Evolutionary conservation across 169 alveolate species (phyloP).

Genomic region (Eimeria necatrix): DNA sequence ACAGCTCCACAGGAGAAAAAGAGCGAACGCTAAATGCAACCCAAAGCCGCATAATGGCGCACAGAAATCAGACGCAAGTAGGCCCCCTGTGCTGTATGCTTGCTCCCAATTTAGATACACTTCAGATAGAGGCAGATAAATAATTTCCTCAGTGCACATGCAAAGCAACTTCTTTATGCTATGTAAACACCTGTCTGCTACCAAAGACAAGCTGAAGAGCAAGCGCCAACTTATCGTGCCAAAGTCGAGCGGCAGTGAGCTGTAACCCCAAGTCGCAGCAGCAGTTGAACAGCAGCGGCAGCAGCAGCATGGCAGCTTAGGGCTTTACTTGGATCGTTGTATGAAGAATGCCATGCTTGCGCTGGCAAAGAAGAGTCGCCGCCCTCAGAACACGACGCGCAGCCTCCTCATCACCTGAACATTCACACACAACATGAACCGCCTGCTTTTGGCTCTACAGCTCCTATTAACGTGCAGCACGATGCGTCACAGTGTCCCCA

Average conservation of each 20-base stretch:
- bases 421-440: not conserved
- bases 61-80: not conserved
- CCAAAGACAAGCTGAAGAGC: no score
- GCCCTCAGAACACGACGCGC: slow-evolving; percentile 86
- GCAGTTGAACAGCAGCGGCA: not conserved
- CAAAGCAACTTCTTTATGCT: not conserved
- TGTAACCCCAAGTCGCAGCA: not conserved
- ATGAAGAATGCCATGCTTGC: slow-evolving; percentile 90
- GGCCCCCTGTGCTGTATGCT: not conserved
- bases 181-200: no score
- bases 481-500: not conserved
- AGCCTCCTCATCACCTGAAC: slow-evolving; percentile 72
- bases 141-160: not conserved
- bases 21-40: no score
- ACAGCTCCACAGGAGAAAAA: not conserved
- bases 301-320: not conserved
- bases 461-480: not conserved
- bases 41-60: no score
- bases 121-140: not conserved
- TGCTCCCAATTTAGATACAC: not conserved
- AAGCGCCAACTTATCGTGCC: no score
- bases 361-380: slow-evolving; percentile 91
- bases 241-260: not conserved
- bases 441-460: not conserved
- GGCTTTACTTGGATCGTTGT: slow-evolving; percentile 90